Evolutionary conservation across 768 basidiomycete genomes (phyloP), one percentile per base, ranked within the genome.

Genomic region (Boletus sp.): DNA sequence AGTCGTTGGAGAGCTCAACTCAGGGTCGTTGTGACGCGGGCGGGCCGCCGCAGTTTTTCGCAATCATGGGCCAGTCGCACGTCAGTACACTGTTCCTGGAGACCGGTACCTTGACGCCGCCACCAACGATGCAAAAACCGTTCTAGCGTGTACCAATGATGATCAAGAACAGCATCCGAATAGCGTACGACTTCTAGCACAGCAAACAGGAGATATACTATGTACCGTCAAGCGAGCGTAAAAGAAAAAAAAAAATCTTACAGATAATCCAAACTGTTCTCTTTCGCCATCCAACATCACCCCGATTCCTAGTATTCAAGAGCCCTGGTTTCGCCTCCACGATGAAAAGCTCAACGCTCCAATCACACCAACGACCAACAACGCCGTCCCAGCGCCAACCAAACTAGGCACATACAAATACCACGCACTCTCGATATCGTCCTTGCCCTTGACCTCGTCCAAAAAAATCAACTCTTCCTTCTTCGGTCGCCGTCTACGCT

Each of bases 301-400:
- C n/a, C n/a, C n/a, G n/a, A n/a, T n/a, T n/a, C 32, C 32, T 11
- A 32, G 32, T 17, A 41, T 15, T 64, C 57, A 85, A 55, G 82
- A 83, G 9, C 82, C 79, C 64, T 87, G 85, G 60, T 79, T 85
- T 58, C 85, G 77, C 69, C 85, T 78, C 61, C 84, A 86, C 75
- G 70, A 63, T 27, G 88, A 88, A 66, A 92, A 82, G 57, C 88
- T 88, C 59, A 92, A 70, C 7, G 86, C 86, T 3, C 89, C 88
- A 21, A 91, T 84, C 34, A 88, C 84, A 0, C 87, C 87, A 21
- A 89, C 84, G 21, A 90, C 86, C 40, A 90, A 76, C 51, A 92
- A 65, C 41, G 90, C 90, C 21, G 89, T 90, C n/a, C 89, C 90
- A 25, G 89, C 90, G 9, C 90, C 90, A 7, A 92, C 83, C 57